Evolutionary conservation across 345 rosid species (phyloP), one percentile per base, ranked within the genome.

Genomic region (Microcos paniculata): DNA sequence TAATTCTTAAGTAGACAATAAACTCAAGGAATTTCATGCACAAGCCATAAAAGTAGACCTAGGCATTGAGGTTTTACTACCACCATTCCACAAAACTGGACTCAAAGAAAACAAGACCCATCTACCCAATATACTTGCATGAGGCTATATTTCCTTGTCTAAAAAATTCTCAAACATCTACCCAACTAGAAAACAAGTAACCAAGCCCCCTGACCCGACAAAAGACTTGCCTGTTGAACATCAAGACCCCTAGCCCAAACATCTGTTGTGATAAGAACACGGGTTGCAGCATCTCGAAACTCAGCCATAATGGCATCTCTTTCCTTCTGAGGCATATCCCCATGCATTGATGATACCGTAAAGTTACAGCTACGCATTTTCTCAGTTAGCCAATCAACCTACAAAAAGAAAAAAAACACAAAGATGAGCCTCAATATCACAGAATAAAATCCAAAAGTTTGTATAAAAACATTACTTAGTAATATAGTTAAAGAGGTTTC

Each of bases 311-410:
- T 92, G 62, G 90, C 95, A 78, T 94, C 99, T 86, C 98, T 90
- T 65, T 96, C 99, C 83, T 79, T 96, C 82, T 94, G 98, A 80
- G 99, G 99, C 99, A 96, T 92, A 85, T 96, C 99, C 4, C 98
- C 99, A 58, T 96, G 99, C 98, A 96, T 96, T 79, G 99, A 89
- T 43, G 98, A 96, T 77, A 94, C 98, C 0, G 98, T 91, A 73
- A 96, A 94, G 84, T 96, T 92, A 84, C 84, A 81, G 80, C 80
- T 88, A n/a, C 97, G 92, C 99, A 96, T 94, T 85, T 91, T 96
- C 87, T 91, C 98, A 57, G 97, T 92, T 26, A 96, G 87, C 98
- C 98, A 96, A 82, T 96, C 99, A 84, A 96, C 99, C 99, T 96
- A 78, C 46, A 56, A 53, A 80, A 26, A 73, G 55, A 30, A 26